Base-by-base conservation (phyloP, 371 early-diverging fungal genomes). In the Mortierella sp. region DNA sequence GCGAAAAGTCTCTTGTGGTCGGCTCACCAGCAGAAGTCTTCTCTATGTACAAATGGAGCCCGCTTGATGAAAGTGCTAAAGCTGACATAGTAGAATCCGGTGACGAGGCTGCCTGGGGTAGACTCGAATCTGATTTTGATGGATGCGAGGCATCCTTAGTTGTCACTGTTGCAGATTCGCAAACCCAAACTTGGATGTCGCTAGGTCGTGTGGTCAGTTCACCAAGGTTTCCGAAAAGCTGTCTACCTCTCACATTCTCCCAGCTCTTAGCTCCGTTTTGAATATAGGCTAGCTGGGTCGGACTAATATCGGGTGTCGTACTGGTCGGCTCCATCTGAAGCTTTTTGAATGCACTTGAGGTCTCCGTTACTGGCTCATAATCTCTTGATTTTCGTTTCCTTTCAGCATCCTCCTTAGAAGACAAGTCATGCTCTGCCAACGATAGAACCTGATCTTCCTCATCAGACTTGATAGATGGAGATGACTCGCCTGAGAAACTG, bases 111-210 rank as follows among this genome's bases (percentile, higher is more conserved):
- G n/a, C n/a, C n/a, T n/a, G n/a, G n/a, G n/a, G n/a, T n/a, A n/a
- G n/a, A n/a, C n/a, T n/a, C n/a, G n/a, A n/a, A n/a, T n/a, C n/a
- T n/a, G n/a, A n/a, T n/a, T n/a, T n/a, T 9, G 42, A 49, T 7
- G 29, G 12, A 9, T 17, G 22, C 9, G 59, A 23, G 23, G 12
- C 22, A 22, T 40, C 40, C 56, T 67, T 61, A 26, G 62, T 34
- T 22, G 55, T 26, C 22, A 67, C 26, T 2, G 60, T 55, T 26
- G 60, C 70, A 51, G 63, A 68, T 1, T 77, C 65, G 53, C 78
- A 77, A 2, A 47, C 64, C 78, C 78, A 77, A 0, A 72, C 53
- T 55, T 61, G 68, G 12, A 68, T 32, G 0, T 55, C 64, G 17
- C 49, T 35, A 17, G 64, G n/a, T 19, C 13, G 26, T 4, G 15